Evolutionary conservation across 768 basidiomycete species (phyloP).

Genomic region (Lactarius quietus): DNA sequence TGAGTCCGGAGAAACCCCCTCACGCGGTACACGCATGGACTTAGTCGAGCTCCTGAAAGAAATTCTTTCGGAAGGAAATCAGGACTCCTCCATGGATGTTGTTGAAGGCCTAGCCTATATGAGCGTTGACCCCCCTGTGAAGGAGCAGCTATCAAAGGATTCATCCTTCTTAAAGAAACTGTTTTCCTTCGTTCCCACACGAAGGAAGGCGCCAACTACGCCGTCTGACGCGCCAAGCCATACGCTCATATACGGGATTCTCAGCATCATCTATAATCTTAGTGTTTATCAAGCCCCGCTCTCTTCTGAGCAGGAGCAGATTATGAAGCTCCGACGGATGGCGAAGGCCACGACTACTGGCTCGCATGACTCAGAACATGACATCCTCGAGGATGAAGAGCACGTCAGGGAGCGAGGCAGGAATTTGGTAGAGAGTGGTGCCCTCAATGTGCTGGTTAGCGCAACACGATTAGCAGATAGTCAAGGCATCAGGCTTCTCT

Average conservation of each 20-base stretch:
- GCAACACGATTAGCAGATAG: conserved; percentile 61
- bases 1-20: conserved; percentile 17
- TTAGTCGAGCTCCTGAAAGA: conserved; percentile 33
- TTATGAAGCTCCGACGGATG: conserved; percentile 77
- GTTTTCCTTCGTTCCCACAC: conserved; percentile 29
- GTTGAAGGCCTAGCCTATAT: conserved; percentile 85
- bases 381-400: conserved; percentile 56
- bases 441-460: conserved; percentile 55
- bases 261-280: conserved; percentile 72
- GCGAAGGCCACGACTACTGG: conserved; percentile 39
- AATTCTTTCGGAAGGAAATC: conserved; percentile 19
- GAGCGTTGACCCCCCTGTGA: conserved; percentile 54
- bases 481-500: conserved; percentile 50
- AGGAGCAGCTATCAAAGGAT: conserved; percentile 55
- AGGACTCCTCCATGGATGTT: conserved; percentile 50
- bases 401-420: conserved; percentile 61
- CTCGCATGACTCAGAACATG: conserved; percentile 17
- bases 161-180: conserved; percentile 49
- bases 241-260: conserved; percentile 71
- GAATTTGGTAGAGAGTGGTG: conserved; percentile 57
- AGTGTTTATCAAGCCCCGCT: conserved; percentile 66
- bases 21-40: conserved; percentile 3
- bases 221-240: conserved; percentile 36
- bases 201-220: conserved; percentile 20
- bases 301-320: conserved; percentile 77